These are phyloP conservation scores for Diaporthe australafricana DNA, from an alignment of 2,329 filamentous ascomycete species.

Conservation along the genomic window DNA sequence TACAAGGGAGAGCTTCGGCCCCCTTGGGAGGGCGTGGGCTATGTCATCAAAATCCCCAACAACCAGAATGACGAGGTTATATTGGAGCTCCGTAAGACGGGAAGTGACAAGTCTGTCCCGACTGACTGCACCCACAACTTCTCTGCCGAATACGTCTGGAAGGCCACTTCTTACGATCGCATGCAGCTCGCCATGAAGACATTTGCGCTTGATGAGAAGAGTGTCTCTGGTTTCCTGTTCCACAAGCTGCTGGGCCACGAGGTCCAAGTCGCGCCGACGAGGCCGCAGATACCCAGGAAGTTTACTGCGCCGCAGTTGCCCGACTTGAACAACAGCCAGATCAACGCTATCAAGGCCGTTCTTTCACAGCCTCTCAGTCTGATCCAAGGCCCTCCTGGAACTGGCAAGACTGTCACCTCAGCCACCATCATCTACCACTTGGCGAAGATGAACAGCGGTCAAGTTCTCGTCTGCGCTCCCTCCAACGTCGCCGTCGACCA, in stretches of 20 bases:
- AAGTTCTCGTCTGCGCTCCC: conserved; percentile 95
- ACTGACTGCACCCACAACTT: conserved; percentile 98
- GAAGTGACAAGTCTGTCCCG: conserved; percentile 94
- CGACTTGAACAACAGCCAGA: conserved; percentile 94
- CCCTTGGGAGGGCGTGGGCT: conserved; percentile 97
- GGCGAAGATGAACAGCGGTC: conserved; percentile 92
- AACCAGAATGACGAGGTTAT: conserved; percentile 98
- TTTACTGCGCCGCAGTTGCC: conserved; percentile 95
- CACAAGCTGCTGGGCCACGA: conserved; percentile 96
- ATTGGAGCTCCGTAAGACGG: conserved; percentile 92
- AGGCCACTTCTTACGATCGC: conserved; percentile 97
- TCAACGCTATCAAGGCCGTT: conserved; percentile 95
- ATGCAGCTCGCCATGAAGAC: conserved; percentile 99
- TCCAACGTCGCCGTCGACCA: conserved; percentile 99
- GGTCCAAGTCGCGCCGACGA: conserved; percentile 93
- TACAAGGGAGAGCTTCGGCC: conserved; percentile 94
- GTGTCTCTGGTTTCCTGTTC: conserved; percentile 98
- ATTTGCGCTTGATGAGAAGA: conserved; percentile 97
- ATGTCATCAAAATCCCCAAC: conserved; percentile 99
- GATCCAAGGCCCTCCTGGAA: conserved; percentile 96
- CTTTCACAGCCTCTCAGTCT: conserved; percentile 92
- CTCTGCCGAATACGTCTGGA: conserved; percentile 99
- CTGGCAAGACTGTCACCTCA: conserved; percentile 98
- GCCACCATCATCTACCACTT: conserved; percentile 99
- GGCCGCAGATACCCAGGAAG: conserved; percentile 94